Evolutionary conservation across 495 filamentous ascomycete species (phyloP).

Genomic region (Rhypophila decipiens): DNA sequence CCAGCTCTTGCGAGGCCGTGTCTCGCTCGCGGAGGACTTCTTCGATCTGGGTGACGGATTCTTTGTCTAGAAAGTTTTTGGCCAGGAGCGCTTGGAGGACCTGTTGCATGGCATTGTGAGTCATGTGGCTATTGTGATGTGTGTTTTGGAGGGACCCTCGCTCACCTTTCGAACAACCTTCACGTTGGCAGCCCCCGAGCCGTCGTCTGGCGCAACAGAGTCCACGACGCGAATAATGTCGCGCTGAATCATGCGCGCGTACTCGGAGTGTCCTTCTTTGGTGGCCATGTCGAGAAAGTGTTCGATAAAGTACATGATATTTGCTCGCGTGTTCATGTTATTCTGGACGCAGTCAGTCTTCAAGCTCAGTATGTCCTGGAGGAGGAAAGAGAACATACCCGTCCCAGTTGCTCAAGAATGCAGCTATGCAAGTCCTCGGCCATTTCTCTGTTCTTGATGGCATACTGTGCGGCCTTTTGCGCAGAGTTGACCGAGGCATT

Average conservation of each 20-base stretch:
- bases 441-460: slow-evolving; percentile 83
- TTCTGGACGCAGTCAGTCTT: slow-evolving; percentile 42
- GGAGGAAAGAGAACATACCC: slow-evolving; percentile 36
- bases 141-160: not conserved
- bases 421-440: slow-evolving; percentile 96
- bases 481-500: slow-evolving; percentile 83
- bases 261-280: slow-evolving; percentile 66
- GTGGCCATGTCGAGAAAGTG: slow-evolving; percentile 82
- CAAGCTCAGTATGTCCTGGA: not conserved
- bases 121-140: not conserved
- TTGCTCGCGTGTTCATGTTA: slow-evolving; percentile 93
- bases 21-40: slow-evolving; percentile 73
- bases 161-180: slow-evolving; percentile 77
- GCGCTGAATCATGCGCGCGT: slow-evolving; percentile 86
- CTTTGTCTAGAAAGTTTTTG: slow-evolving; percentile 59
- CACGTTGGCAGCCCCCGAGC: slow-evolving; percentile 86
- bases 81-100: slow-evolving; percentile 62
- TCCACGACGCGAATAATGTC: slow-evolving; percentile 88
- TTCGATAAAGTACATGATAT: slow-evolving; percentile 99
- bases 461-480: slow-evolving; percentile 91
- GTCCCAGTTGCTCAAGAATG: slow-evolving; percentile 90
- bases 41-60: slow-evolving; percentile 71
- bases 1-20: slow-evolving; percentile 29
- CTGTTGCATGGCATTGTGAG: slow-evolving; percentile 17
- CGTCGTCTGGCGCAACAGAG: slow-evolving; percentile 79